Evolutionary conservation across 345 rosid genomes (phyloP).

Genomic region (Moricandia moricandioides): DNA sequence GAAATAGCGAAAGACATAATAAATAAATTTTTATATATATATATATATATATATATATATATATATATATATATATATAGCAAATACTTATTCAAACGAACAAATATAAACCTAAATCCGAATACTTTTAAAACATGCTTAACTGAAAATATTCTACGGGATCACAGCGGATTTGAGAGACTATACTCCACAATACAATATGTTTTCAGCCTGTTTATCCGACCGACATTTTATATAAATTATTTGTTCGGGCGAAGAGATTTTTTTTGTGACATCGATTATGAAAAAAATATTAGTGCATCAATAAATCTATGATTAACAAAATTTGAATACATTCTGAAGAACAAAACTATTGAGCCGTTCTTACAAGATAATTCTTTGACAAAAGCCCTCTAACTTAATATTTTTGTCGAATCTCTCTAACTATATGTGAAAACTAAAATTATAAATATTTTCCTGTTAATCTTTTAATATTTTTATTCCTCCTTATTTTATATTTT

Average conservation of each 20-base stretch:
- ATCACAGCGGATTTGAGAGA: neutral
- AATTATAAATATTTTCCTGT: neutral
- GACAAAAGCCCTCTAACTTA: neutral
- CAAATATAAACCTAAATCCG: neutral
- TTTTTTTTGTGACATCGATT: neutral
- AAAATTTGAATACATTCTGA: neutral
- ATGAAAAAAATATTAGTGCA: neutral
- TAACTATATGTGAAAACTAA: neutral
- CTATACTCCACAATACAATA: neutral
- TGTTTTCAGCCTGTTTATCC: neutral
- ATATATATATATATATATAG: no score
- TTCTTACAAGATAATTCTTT: neutral
- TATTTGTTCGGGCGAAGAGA: neutral
- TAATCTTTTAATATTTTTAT: neutral
- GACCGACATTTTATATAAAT: neutral
- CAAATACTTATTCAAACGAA: neutral
- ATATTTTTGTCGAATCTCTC: neutral
- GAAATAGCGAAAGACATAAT: neutral
- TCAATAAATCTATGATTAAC: no score
- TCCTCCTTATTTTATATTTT: neutral
- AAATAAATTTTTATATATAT: no score
- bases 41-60: no score
- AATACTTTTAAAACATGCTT: neutral
- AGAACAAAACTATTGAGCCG: neutral
- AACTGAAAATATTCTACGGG: neutral